Evolutionary conservation across 108 stramenopile species (phyloP).

Genomic region (Chaetoceros muelleri): DNA sequence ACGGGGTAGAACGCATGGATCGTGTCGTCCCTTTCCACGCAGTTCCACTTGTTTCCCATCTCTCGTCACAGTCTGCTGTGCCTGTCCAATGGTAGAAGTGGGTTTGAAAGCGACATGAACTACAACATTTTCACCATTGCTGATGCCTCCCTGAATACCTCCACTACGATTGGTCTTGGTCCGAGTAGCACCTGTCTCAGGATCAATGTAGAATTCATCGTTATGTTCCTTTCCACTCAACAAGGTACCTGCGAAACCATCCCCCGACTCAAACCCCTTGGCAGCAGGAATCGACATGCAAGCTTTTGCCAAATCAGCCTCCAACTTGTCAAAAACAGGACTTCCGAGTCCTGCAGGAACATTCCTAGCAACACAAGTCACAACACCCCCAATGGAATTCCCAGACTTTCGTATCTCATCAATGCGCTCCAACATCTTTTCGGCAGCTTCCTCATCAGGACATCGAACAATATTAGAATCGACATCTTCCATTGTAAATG

Average conservation of each 20-base stretch:
- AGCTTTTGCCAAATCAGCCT: constrained; percentile 98
- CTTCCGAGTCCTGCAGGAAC: constrained; percentile 93
- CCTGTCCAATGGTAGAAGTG: constrained; percentile 91
- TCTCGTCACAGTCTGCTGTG: constrained; percentile 85
- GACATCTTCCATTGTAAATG: constrained; percentile 89
- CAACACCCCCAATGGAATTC: constrained; percentile 97
- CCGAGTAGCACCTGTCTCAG: constrained; percentile 79
- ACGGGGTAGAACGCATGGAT: constrained; percentile 96
- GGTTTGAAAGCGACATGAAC: constrained; percentile 95
- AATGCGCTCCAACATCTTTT: constrained; percentile 87
- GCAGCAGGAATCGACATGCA: constrained; percentile 98
- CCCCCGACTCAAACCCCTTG: constrained; percentile 98
- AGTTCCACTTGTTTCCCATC: constrained; percentile 92
- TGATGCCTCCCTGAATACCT: constrained; percentile 98
- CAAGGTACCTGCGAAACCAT: constrained; percentile 92
- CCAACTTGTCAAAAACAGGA: constrained; percentile 98
- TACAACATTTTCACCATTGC: constrained; percentile 94
- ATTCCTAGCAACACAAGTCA: constrained; percentile 86
- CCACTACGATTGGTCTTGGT: constrained; percentile 95
- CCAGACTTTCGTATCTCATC: constrained; percentile 89
- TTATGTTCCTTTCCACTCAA: constrained; percentile 95
- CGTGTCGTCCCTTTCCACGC: constrained; percentile 95
- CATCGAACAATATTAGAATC: constrained; percentile 96
- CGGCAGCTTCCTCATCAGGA: constrained; percentile 75
- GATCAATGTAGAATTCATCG: constrained; percentile 97